Evolutionary conservation across 164 flowering plant species (phyloP).

Genomic region (Brasenia schreberi): DNA sequence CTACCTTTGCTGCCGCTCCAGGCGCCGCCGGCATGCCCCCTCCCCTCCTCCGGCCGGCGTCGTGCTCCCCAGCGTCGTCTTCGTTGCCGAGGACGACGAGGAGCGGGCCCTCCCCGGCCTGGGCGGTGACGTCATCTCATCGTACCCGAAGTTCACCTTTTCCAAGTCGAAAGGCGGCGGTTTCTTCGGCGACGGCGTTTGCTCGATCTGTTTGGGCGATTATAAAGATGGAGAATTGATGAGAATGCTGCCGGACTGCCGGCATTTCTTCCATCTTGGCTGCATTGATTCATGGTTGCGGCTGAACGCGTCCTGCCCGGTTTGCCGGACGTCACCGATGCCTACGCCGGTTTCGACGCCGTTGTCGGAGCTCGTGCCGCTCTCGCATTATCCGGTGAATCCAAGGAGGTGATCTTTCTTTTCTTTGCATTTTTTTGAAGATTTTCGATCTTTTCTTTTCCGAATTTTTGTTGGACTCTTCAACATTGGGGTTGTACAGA

Average conservation of each 20-base stretch:
- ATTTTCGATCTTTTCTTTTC: too few species aligned
- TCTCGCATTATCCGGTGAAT: conserved; percentile 55
- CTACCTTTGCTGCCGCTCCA: conserved; percentile 37
- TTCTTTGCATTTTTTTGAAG: too few species aligned
- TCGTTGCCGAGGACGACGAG: conserved; percentile 30
- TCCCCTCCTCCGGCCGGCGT: conserved; percentile 8
- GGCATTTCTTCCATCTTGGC: conserved; percentile 59
- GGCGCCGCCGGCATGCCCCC: conserved; percentile 11
- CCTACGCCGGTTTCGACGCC: conserved; percentile 96
- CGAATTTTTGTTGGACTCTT: too few species aligned
- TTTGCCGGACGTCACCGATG: conserved; percentile 89
- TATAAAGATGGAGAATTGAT: conserved; percentile 81
- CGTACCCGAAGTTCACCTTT: conserved; percentile 43
- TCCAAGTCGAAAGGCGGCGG: conserved; percentile 10
- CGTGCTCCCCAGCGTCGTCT: conserved; percentile 37
- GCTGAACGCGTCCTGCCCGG: conserved; percentile 84
- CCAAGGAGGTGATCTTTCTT: conserved; percentile 18
- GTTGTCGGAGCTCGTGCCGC: conserved; percentile 78
- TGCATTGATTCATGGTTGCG: conserved; percentile 90
- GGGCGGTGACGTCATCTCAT: conserved; percentile 30
- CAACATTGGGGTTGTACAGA: too few species aligned
- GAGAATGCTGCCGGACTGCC: conserved; percentile 94
- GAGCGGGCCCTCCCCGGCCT: conserved; percentile 21
- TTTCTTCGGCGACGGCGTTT: conserved; percentile 22
- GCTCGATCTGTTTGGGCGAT: conserved; percentile 83